Conservation (phyloP, 805 yeast genomes). For the Sporopachydermia lactativora region DNA sequence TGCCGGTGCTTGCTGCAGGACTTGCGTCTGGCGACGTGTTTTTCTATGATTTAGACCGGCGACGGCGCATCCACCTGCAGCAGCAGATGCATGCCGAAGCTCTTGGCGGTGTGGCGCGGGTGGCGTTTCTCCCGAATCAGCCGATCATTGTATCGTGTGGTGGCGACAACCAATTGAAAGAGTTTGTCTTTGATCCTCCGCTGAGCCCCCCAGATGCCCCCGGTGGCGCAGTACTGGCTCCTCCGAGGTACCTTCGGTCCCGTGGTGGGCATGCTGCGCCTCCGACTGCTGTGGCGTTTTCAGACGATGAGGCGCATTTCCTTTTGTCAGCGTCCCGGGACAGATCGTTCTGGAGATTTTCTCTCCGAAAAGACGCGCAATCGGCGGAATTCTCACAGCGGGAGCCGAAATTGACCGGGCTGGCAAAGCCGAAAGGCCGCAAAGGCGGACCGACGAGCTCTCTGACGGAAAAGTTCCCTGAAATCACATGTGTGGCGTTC, state of each 20-base stretch:
- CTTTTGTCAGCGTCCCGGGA: slow-evolving; percentile 80
- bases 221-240: slow-evolving; percentile 48
- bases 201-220: slow-evolving; percentile 40
- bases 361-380: slow-evolving; percentile 91
- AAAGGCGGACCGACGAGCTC: slow-evolving; percentile 40
- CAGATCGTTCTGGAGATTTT: slow-evolving; percentile 78
- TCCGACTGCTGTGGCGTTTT: slow-evolving; percentile 61
- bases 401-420: slow-evolving; percentile 17
- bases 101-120: slow-evolving; percentile 66
- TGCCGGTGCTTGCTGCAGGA: slow-evolving; percentile 70
- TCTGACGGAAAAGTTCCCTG: slow-evolving; percentile 62
- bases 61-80: slow-evolving; percentile 61
- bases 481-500: slow-evolving; percentile 54
- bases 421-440: slow-evolving; percentile 18
- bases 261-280: slow-evolving; percentile 98
- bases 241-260: slow-evolving; percentile 83
- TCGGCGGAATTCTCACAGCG: slow-evolving; percentile 87
- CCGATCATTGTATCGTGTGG: slow-evolving; percentile 84
- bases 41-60: slow-evolving; percentile 68
- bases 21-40: slow-evolving; percentile 68
- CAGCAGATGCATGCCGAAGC: slow-evolving; percentile 58
- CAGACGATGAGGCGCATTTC: slow-evolving; percentile 71
- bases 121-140: slow-evolving; percentile 75
- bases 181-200: slow-evolving; percentile 88
- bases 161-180: slow-evolving; percentile 80